Percentiles rank a stretch among this genome's conserved stretches.
phyloP scores from a whole-genome alignment of 768 basidiomycete species.

The Suillus subluteus region DNA sequence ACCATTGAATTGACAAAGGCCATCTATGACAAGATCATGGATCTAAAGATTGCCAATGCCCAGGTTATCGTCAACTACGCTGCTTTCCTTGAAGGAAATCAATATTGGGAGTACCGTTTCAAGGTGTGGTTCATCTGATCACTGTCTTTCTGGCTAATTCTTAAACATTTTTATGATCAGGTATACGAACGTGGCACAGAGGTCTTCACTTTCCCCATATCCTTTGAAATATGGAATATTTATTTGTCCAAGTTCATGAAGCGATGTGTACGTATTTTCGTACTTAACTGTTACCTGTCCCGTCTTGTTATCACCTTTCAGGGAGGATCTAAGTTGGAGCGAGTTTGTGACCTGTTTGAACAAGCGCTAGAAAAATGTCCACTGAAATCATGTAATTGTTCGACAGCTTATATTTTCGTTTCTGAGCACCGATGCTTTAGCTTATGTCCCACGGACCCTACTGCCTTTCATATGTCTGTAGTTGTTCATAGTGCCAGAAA shows the following conservation, averaged over 20 bases:
- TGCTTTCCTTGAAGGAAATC: conserved; percentile 94
- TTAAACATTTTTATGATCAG: conserved; percentile 38
- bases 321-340: conserved; percentile 94
- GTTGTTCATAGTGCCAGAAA: too few species aligned
- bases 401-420: too few species aligned
- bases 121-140: conserved; percentile 55
- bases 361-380: conserved; percentile 98
- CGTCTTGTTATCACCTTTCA: conserved; percentile 32
- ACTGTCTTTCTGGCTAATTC: conserved; percentile 1
- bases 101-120: conserved; percentile 99
- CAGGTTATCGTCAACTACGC: conserved; percentile 98
- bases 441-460: too few species aligned
- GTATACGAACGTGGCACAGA: conserved; percentile 98
- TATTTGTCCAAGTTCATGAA: conserved; percentile 97
- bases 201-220: conserved; percentile 95
- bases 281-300: conserved; percentile 10
- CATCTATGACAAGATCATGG: too few species aligned
- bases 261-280: conserved; percentile 73
- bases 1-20: too few species aligned
- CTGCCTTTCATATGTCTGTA: too few species aligned
- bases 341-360: conserved; percentile 96
- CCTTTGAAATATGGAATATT: conserved; percentile 99
- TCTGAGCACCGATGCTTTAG: too few species aligned
- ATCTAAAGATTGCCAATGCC: too few species aligned
- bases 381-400: conserved; percentile 80